Evolutionary conservation across 73 alveolate species (phyloP), one percentile per base, ranked within the genome.

Genomic region (Blepharisma japonicum): DNA sequence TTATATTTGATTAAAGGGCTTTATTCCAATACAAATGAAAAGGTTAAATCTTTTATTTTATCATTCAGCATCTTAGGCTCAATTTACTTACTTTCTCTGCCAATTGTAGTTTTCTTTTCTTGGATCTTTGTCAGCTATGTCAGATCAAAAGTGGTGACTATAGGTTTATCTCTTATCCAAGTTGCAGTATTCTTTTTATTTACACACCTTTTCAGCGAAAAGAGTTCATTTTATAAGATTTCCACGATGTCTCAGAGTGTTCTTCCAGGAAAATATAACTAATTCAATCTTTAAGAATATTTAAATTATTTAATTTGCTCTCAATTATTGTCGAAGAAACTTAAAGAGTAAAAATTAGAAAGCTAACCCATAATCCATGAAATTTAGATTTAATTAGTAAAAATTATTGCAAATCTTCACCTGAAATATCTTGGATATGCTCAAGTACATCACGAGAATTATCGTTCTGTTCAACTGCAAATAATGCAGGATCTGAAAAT

Each of bases 191-290:
- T 61, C 46, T n/a, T 61, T 20, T 61, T 18, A n/a, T 39, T 61
- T n/a, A 61, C 74, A 8, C 74, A 61, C 74, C 38, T 61, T 18
- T 61, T 20, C 46, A 39, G 74, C 18, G 74, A 61, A 61, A 61
- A 25, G 18, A 61, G 74, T 39, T 14, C 38, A 2, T 61, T 61
- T 61, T 61, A 61, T 39, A 61, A 61, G 47, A 18, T 61, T 2
- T 61, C 74, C 49, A 61, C 74, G 50, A n/a, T 61, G 14, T 61
- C 74, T 0, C 74, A 25, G 11, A 61, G 74, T 61, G 46, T 25
- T 39, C 46, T 61, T n/a, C 74, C 74, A 20, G 74, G 74, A 61
- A 61, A 61, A 25, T 51, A 51, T 32, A 32, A 32, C 42, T 32
- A 32, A 32, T 32, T 32, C 42, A 32, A 1, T 32, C 42, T 32